Evolutionary conservation across 768 basidiomycete species (phyloP).

Genomic region (Phanerodontia chrysosporium): DNA sequence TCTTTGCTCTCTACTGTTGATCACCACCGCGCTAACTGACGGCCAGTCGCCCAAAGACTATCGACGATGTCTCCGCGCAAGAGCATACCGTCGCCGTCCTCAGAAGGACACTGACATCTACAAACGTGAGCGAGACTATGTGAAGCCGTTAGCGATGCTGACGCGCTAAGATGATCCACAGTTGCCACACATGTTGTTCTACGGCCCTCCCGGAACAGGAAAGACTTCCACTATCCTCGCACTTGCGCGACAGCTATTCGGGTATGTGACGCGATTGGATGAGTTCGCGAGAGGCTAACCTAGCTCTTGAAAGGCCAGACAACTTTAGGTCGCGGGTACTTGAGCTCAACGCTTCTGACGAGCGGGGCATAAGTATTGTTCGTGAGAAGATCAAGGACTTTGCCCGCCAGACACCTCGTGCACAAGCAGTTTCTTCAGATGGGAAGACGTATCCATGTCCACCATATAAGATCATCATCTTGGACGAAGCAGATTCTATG

Average conservation of each 20-base stretch:
- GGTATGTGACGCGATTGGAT: conserved; percentile 42
- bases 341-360: conserved; percentile 97
- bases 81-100: conserved; percentile 94
- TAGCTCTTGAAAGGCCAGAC: conserved; percentile 61
- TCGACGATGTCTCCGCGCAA: conserved; percentile 96
- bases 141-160: background rate
- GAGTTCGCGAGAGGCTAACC: background rate
- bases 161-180: conserved; percentile 31
- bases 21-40: background rate
- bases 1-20: background rate
- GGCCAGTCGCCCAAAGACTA: conserved; percentile 88
- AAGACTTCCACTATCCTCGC: conserved; percentile 99
- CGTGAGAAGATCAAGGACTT: conserved; percentile 99
- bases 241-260: conserved; percentile 88
- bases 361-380: conserved; percentile 94
- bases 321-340: conserved; percentile 91
- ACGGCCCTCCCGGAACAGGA: conserved; percentile 97
- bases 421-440: conserved; percentile 65
- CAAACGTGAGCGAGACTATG: conserved; percentile 66
- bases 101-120: conserved; percentile 83
- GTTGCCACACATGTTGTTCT: conserved; percentile 99
- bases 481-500: conserved; percentile 99
- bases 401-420: conserved; percentile 86
- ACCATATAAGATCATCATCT: conserved; percentile 97
- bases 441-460: conserved; percentile 90